Evolutionary conservation across 192 early-diverging fungal genomes (phyloP).

Genomic region (Linnemannia elongata): DNA sequence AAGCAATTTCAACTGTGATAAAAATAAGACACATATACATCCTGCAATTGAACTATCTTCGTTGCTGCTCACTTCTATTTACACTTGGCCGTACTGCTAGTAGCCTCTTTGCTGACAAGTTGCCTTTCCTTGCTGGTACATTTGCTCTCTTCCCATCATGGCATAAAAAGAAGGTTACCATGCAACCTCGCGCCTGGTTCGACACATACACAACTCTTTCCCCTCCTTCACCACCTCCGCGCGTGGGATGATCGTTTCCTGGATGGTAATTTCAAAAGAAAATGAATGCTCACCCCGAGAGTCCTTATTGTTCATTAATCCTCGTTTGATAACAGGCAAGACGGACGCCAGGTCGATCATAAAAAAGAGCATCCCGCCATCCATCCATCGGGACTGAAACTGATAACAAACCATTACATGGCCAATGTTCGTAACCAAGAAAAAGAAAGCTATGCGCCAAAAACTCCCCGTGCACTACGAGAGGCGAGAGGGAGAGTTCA

Average conservation of each 20-base stretch:
- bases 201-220: neutral
- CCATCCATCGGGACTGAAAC: neutral
- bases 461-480: no score
- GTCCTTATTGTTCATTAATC: neutral
- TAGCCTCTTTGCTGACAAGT: neutral
- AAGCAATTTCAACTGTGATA: neutral
- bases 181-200: neutral
- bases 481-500: no score
- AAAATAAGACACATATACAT: neutral
- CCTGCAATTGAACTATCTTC: slow-evolving; percentile 2
- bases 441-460: no score
- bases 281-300: slow-evolving; percentile 1
- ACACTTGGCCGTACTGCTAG: no score
- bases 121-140: neutral
- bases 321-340: neutral
- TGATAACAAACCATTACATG: neutral
- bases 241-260: slow-evolving; percentile 5
- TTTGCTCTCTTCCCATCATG: slow-evolving; percentile 1
- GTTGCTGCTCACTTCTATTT: neutral
- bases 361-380: neutral
- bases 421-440: neutral
- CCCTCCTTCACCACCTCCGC: neutral
- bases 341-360: neutral
- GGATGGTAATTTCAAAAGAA: neutral
- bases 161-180: neutral